These are phyloP conservation scores for Sporobolomyces roseus DNA, from an alignment of 768 basidiomycete species.

Conservation along the genomic window DNA sequence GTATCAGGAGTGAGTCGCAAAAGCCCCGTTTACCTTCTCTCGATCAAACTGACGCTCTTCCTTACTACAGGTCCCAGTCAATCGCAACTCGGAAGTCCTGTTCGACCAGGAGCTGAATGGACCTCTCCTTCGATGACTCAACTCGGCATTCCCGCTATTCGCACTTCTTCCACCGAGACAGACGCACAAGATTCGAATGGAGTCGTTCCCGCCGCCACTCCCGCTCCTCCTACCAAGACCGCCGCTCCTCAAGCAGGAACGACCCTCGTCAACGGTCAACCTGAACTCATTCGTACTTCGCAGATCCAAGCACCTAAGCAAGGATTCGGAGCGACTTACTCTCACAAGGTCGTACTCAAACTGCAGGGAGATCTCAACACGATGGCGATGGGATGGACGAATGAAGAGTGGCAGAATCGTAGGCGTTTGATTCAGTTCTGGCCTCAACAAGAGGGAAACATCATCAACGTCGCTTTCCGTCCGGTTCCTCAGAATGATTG, in stretches of 20 bases:
- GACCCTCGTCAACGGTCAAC: conserved; percentile 12
- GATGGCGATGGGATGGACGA: conserved; percentile 53
- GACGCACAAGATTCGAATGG: too few relatives aligned
- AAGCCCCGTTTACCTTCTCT: not conserved
- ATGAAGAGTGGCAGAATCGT: conserved; percentile 63
- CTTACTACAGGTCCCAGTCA: conserved; percentile 5
- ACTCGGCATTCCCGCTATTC: conserved; percentile 1
- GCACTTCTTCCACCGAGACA: not conserved
- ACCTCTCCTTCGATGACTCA: not conserved
- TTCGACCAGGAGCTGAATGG: conserved; percentile 20
- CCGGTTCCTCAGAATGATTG: conserved; percentile 71
- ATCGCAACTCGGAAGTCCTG: conserved; percentile 1
- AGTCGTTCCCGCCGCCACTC: not conserved
- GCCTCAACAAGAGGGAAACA: conserved; percentile 70
- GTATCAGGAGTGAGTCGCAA: conserved; percentile 12
- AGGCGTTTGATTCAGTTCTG: conserved; percentile 83
- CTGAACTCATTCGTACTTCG: conserved; percentile 36
- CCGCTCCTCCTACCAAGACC: not conserved
- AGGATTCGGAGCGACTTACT: conserved; percentile 18
- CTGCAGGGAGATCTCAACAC: conserved; percentile 49
- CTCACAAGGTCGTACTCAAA: conserved; percentile 45
- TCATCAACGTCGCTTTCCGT: conserved; percentile 73
- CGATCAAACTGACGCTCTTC: too few relatives aligned
- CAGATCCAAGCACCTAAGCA: conserved; percentile 29
- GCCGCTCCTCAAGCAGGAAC: not conserved